Evolutionary conservation across 2,329 filamentous ascomycete species (phyloP).

Genomic region (Polychaeton citri): DNA sequence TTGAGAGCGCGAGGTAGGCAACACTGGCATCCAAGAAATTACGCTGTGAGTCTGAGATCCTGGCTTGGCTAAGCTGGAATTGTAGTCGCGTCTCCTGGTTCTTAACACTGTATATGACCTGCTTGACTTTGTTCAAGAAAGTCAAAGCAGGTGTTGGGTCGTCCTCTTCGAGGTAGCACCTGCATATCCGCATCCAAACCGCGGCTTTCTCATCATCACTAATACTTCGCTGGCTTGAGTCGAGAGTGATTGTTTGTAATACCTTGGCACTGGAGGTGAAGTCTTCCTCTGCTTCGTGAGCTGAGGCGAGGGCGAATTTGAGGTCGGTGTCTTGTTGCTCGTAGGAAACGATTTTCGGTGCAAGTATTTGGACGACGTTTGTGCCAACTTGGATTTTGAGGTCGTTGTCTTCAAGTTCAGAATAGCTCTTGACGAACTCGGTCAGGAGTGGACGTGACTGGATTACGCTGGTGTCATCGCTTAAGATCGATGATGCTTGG

Average conservation of each 20-base stretch:
- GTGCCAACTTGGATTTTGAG: conserved; percentile 60
- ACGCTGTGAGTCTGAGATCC: conserved; percentile 81
- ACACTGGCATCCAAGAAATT: conserved; percentile 79
- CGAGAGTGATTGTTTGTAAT: conserved; percentile 74
- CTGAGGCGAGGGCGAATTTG: conserved; percentile 68
- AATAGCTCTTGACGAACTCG: conserved; percentile 51
- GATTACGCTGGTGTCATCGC: conserved; percentile 61
- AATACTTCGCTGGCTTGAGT: conserved; percentile 75
- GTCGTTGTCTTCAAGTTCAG: conserved; percentile 45
- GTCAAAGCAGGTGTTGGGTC: conserved; percentile 74
- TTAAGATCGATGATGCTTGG: conserved; percentile 40
- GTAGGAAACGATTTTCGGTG: conserved; percentile 57
- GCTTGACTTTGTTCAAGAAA: conserved; percentile 91
- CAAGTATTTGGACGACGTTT: conserved; percentile 55
- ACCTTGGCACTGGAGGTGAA: conserved; percentile 64
- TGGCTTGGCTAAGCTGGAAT: conserved; percentile 83
- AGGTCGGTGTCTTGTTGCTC: conserved; percentile 74
- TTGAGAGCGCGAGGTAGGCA: conserved; percentile 78
- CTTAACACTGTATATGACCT: conserved; percentile 66
- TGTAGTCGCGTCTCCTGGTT: conserved; percentile 65
- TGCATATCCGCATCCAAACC: conserved; percentile 87
- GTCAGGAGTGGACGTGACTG: conserved; percentile 57
- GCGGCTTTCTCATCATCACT: conserved; percentile 68
- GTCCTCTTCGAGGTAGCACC: conserved; percentile 87
- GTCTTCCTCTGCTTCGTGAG: conserved; percentile 72